Conservation (phyloP, 176 grass and related monocot genomes). For the Metroxylon sagu region DNA sequence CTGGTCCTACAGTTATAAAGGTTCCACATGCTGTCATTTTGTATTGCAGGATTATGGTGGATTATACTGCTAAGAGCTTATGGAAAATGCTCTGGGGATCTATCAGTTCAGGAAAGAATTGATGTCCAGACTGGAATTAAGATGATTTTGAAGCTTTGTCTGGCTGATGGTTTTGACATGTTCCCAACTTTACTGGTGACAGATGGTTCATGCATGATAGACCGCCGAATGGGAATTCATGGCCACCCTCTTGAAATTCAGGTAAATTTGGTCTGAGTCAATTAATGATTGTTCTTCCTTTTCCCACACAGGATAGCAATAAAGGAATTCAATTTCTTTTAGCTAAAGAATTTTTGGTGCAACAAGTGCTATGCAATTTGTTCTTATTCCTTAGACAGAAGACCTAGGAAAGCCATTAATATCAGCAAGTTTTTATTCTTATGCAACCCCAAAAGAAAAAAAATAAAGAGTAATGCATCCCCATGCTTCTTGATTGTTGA, state of each 20-base stretch:
- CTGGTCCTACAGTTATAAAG: background rate
- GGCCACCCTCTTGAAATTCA: conserved; percentile 88
- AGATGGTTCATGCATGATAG: conserved; percentile 95
- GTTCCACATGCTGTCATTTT: conserved; percentile 6
- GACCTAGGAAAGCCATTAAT: no score
- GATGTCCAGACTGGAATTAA: conserved; percentile 95
- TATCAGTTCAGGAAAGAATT: conserved; percentile 83
- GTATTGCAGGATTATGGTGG: conserved; percentile 70
- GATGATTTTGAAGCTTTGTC: conserved; percentile 86
- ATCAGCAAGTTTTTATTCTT: no score
- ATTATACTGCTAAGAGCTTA: conserved; percentile 89
- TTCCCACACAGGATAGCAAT: no score
- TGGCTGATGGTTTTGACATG: conserved; percentile 92
- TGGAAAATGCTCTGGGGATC: conserved; percentile 78
- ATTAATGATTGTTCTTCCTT: no score
- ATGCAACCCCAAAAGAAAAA: no score
- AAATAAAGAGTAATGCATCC: no score
- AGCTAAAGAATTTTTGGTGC: no score
- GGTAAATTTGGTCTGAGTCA: conserved; percentile 15
- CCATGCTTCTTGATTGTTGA: no score
- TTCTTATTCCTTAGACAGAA: no score
- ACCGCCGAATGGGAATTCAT: conserved; percentile 86
- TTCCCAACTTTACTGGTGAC: conserved; percentile 85
- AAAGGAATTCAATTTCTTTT: no score
- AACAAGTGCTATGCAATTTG: no score